Base-by-base conservation (phyloP, 2,329 filamentous ascomycete species). In the Zymoseptoria ardabiliae region DNA sequence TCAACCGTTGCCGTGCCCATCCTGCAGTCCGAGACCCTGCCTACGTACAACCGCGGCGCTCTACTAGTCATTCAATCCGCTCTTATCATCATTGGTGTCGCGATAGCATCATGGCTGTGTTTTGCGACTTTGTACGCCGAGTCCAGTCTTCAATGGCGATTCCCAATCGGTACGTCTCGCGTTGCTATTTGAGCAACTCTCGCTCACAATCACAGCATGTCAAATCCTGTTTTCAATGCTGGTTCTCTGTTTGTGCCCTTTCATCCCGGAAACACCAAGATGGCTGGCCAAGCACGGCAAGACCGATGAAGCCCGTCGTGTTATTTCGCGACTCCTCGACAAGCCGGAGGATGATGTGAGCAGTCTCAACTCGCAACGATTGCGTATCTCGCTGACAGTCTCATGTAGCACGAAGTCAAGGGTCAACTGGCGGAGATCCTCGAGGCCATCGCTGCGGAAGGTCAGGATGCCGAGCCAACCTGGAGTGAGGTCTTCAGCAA, bases 401-500 rank as follows among this genome's bases (percentile, higher is more conserved):
- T 53, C 20, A 3, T 61, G 5, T 68, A 73, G 20, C 60, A 65
- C 7, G 68, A 71, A 57, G 71, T 74, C 45, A 67, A 67, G 48
- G 72, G 67, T 9, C 72, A 75, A 60, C 68, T 75, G 20, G 68
- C 73, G 28, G 71, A 73, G 53, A 73, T 74, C 48, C 56, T 73
- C 17, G 71, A 70, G n/a, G 65, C 63, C 20, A 70, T 74, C 25
- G 65, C 62, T 7, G 66, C 69, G 22, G 70, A 74, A 54, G 66
- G 64, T 53, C 61, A 64, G 20, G 66, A 67, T 10, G 69, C 67
- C 21, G 72, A 73, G 55, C 69, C 73, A 20, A 66, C 67, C 8
- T 74, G 73, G 73, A 59, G 55, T 9, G 72, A 74, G 55, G 70
- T 73, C 53, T 74, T 74, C 58, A 72, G 65, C 61, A 74, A 74